Base-by-base conservation (phyloP, 2,329 filamentous ascomycete species). In the Ophiognomonia clavigignenti-juglandacearum region DNA sequence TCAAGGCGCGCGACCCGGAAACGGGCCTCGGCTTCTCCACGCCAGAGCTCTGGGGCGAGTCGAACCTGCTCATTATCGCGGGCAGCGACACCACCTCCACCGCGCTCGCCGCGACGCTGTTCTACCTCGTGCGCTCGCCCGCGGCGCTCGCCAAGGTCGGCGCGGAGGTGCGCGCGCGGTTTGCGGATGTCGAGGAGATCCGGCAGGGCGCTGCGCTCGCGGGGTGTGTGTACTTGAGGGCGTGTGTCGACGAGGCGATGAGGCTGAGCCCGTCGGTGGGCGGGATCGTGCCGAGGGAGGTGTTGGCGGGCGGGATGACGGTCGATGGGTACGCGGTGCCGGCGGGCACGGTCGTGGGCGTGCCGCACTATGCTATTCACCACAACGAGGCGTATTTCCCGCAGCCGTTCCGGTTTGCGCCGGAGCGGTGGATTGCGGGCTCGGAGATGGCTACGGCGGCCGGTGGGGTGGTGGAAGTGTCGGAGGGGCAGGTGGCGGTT, bases 21-120 rank as follows among this genome's bases (percentile, higher is more conserved):
- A 86, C 83, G 0, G 83, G 83, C 43, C 72, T 77, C 48, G 81
- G 81, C 1, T 83, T 87, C 58, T 75, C 72, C 34, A 82, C 73
- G 3, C 75, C 77, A 1, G 84, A 87, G 58, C 75, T 88, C 20
- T 85, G 83, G 82, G 80, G 75, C 41, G 83, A 87, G 61, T 83
- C 82, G 8, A 86, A 86, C 59, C 65, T 86, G 16, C 73, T 88
- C 8, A 85, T 86, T 67, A 84, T 85, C 53, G 83, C 82, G 9
- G 83, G 83, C 26, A 83, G 82, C 23, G 84, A 88, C 59, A 88
- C 85, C 1, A 87, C 83, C 1, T 85, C 82, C 0, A 87, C 82
- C 1, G 81, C 82, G 63, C 69, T 82, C 73, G 76, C 80, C 4
- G 75, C 78, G 2, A 80, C 78, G 0, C 56, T 83, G 10, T 84